Percentiles rank a stretch among this genome's conserved stretches.
Conservation (phyloP, 345 rosid genomes). For the Cochlearia excelsa region DNA sequence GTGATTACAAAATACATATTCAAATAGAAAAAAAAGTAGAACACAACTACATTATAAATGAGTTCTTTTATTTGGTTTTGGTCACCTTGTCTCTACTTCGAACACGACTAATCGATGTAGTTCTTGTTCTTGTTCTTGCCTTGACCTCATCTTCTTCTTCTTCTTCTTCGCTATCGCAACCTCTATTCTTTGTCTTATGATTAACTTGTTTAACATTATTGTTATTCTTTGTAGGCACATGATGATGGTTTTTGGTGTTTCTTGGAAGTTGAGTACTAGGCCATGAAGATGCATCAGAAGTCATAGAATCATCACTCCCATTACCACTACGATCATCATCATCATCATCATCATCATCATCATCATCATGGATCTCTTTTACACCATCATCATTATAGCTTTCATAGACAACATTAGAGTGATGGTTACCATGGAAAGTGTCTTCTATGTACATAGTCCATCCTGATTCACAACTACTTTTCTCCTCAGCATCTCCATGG, state of each 20-base stretch:
- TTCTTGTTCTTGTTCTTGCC: conserved; percentile 38
- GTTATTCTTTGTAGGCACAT: conserved; percentile 28
- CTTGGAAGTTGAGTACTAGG: conserved; percentile 45
- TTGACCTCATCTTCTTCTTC: conserved; percentile 37
- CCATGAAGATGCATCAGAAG: conserved; percentile 76
- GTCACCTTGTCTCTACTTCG: conserved; percentile 47
- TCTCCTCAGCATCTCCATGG: conserved; percentile 42
- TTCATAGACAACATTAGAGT: conserved; percentile 26
- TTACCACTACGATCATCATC: conserved; percentile 27
- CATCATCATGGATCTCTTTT: conserved; percentile 15
- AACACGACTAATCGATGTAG: conserved; percentile 44
- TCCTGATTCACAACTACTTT: conserved; percentile 55
- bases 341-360: conserved; percentile 6
- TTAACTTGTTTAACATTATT: conserved; percentile 35
- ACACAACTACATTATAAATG: no score
- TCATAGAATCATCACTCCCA: conserved; percentile 70
- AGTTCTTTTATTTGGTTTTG: conserved; percentile 31
- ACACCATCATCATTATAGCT: conserved; percentile 25
- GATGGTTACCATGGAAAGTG: conserved; percentile 35
- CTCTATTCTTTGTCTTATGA: conserved; percentile 36
- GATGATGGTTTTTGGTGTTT: conserved; percentile 27
- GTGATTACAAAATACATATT: no score
- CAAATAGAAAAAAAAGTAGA: no score
- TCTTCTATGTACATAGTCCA: conserved; percentile 70
- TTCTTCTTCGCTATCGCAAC: conserved; percentile 35